These are phyloP conservation scores for Spatholobus suberectus DNA, from an alignment of 306 rosid genomes.

Conservation along the genomic window DNA sequence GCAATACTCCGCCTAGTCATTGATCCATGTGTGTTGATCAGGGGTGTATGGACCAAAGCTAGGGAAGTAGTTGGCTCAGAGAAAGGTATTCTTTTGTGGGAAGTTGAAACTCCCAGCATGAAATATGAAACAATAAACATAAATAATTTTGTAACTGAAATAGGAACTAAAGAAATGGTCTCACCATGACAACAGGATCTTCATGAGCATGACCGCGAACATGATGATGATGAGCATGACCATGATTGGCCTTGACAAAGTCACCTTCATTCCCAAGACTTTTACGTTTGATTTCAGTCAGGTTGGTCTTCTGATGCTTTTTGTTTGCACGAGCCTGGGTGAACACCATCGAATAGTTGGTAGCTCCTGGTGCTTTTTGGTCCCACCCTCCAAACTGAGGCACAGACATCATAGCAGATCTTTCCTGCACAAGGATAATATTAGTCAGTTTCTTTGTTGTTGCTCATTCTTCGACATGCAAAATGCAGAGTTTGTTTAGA, in stretches of 20 bases:
- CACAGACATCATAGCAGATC: constrained; percentile 57
- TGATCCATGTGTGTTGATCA: neutral
- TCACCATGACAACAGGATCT: constrained; percentile 39
- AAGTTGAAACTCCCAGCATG: neutral
- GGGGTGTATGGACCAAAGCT: too few relatives aligned
- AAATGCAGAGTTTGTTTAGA: neutral
- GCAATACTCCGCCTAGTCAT: neutral
- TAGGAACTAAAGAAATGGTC: constrained; percentile 20
- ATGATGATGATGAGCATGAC: constrained; percentile 21
- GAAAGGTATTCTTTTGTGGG: too few relatives aligned
- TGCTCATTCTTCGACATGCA: constrained; percentile 8
- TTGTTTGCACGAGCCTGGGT: constrained; percentile 70
- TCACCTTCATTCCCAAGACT: constrained; percentile 51
- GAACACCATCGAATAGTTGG: constrained; percentile 77
- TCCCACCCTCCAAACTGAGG: constrained; percentile 98
- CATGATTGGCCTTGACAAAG: neutral
- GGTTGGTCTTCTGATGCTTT: constrained; percentile 59
- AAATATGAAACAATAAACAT: neutral
- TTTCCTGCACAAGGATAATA: constrained; percentile 50
- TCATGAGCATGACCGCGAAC: constrained; percentile 32
- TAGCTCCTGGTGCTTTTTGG: constrained; percentile 53
- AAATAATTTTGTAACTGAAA: neutral
- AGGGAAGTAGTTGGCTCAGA: neutral
- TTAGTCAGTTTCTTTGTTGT: neutral
- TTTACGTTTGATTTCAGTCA: constrained; percentile 55